Evolutionary conservation across 1,284 basidiomycete genomes (phyloP).

Genomic region (Fomitopsis schrenkii): DNA sequence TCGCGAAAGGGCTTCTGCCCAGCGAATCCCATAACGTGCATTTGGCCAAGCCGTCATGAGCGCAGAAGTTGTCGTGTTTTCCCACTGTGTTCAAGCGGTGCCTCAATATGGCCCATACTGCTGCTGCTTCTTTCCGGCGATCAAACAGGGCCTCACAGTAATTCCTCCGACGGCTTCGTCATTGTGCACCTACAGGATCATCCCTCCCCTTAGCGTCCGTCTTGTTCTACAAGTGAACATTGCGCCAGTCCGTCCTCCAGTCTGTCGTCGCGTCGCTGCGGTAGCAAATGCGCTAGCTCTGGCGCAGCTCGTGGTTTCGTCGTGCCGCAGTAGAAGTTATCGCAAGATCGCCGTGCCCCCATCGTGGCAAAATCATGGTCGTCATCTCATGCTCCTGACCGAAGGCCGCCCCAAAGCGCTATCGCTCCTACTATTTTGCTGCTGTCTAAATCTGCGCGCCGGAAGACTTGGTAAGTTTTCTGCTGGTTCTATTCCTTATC

Average conservation of each 20-base stretch:
- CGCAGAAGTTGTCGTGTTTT: background rate
- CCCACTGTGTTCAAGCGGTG: background rate
- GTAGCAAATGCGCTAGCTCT: background rate
- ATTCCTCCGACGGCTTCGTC: background rate
- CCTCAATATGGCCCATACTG: background rate
- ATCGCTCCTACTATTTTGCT: background rate
- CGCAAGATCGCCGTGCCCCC: slow-evolving; percentile 3
- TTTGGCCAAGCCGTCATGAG: background rate
- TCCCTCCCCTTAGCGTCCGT: background rate
- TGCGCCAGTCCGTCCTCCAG: background rate
- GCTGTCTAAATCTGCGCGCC: background rate
- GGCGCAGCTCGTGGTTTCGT: background rate
- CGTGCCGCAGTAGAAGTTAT: background rate
- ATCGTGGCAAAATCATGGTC: slow-evolving; percentile 2
- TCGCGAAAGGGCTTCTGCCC: background rate
- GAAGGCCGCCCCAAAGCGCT: background rate
- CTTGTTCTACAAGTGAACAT: background rate
- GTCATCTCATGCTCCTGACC: background rate
- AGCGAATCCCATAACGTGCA: background rate
- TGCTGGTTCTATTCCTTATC: background rate
- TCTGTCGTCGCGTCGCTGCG: too few relatives aligned
- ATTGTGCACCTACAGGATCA: background rate
- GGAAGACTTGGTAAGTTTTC: background rate
- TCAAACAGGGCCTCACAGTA: background rate
- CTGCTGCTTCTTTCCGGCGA: background rate